Evolutionary conservation across 208 protist species (phyloP).

Genomic region (Endotrypanum monterogeii): DNA sequence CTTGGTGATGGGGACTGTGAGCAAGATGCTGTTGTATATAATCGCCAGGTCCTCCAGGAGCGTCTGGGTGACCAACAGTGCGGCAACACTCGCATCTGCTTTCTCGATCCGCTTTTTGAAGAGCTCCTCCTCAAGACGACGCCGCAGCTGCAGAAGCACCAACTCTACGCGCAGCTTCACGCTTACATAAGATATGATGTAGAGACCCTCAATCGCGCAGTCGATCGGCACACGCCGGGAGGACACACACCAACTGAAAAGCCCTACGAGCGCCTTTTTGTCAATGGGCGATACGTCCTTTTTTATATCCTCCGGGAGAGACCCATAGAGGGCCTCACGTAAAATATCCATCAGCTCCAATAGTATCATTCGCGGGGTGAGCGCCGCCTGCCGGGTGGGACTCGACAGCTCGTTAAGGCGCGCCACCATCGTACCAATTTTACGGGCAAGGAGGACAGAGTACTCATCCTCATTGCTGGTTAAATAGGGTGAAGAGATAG

Average conservation of each 20-base stretch:
- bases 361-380: conserved; percentile 54
- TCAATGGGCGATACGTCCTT: conserved; percentile 15
- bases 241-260: conserved; percentile 31
- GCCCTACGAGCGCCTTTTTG: conserved; percentile 11
- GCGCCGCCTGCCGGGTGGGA: conserved; percentile 22
- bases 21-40: conserved; percentile 54
- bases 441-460: conserved; percentile 42
- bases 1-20: conserved; percentile 54
- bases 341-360: conserved; percentile 55
- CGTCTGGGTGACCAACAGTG: conserved; percentile 50
- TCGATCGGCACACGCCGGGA: conserved; percentile 48
- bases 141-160: conserved; percentile 41
- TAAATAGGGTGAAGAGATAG: neutral
- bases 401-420: conserved; percentile 45
- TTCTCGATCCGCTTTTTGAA: conserved; percentile 8
- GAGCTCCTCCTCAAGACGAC: conserved; percentile 42
- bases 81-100: conserved; percentile 30
- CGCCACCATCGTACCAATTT: conserved; percentile 53
- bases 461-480: conserved; percentile 12
- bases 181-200: conserved; percentile 57
- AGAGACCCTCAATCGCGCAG: conserved; percentile 50
- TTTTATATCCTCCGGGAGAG: conserved; percentile 27
- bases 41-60: conserved; percentile 58
- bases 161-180: conserved; percentile 71
- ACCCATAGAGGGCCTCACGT: conserved; percentile 42